These are phyloP conservation scores for Fomitiporia mediterranea DNA, from an alignment of 1,284 basidiomycete genomes.

Conservation along the genomic window DNA sequence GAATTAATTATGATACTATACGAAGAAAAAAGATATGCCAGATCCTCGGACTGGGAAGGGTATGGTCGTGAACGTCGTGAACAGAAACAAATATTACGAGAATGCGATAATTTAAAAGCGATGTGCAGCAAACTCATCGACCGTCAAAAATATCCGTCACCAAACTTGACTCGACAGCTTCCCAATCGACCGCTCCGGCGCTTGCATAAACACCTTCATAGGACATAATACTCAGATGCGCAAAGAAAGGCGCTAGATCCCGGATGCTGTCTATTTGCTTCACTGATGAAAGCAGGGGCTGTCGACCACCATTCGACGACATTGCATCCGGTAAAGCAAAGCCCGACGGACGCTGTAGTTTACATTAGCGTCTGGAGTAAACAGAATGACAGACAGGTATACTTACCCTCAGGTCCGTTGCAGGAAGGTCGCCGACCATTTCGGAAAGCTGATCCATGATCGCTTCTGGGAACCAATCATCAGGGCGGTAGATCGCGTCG, in stretches of 20 bases:
- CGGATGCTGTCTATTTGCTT: constrained; percentile 76
- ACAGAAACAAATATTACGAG: too few relatives aligned
- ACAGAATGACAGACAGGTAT: neutral
- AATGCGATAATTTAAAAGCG: neutral
- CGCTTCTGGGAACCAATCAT: constrained; percentile 79
- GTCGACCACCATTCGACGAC: constrained; percentile 46
- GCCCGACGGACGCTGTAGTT: neutral
- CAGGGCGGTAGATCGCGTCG: constrained; percentile 87
- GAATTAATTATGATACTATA: too few relatives aligned
- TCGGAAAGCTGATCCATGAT: constrained; percentile 92
- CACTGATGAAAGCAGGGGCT: constrained; percentile 65
- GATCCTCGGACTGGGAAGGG: too few relatives aligned
- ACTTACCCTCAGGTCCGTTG: constrained; percentile 37
- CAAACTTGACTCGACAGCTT: constrained; percentile 74
- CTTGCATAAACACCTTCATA: constrained; percentile 88
- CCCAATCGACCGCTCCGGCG: constrained; percentile 80
- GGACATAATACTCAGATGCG: constrained; percentile 79
- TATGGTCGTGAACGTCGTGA: too few relatives aligned
- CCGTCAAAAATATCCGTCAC: constrained; percentile 87
- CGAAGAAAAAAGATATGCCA: too few relatives aligned
- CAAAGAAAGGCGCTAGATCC: constrained; percentile 84
- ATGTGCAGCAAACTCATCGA: constrained; percentile 26
- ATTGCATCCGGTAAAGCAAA: constrained; percentile 15
- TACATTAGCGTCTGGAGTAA: neutral
- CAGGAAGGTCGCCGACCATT: constrained; percentile 61